phyloP scores from a whole-genome alignment of 1,139 yeast species.

The Lodderomyces parapsilosis region DNA sequence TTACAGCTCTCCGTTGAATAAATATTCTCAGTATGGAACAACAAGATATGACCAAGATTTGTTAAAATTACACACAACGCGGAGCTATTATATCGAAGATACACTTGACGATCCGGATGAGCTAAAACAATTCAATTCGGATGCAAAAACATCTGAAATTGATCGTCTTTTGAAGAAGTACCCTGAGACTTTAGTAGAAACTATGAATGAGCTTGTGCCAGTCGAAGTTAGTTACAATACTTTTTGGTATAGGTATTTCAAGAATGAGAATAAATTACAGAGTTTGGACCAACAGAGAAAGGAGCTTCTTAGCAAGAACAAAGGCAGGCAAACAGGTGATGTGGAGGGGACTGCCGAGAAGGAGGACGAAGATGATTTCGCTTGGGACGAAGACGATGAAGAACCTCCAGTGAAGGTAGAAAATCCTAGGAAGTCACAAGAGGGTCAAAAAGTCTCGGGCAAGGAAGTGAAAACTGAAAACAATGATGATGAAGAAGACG shows the following conservation, averaged over 20 bases:
- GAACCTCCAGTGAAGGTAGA: conserved; percentile 26
- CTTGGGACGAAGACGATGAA: conserved; percentile 65
- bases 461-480: no score
- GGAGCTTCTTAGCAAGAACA: conserved; percentile 45
- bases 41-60: conserved; percentile 43
- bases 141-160: conserved; percentile 53
- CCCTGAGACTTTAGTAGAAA: conserved; percentile 48
- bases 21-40: conserved; percentile 36
- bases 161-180: conserved; percentile 46
- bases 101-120: conserved; percentile 17
- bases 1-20: conserved; percentile 20
- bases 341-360: conserved; percentile 20
- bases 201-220: conserved; percentile 71
- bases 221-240: conserved; percentile 52
- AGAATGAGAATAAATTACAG: conserved; percentile 52
- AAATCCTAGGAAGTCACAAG: background rate
- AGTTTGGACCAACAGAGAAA: conserved; percentile 68
- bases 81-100: conserved; percentile 7
- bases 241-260: conserved; percentile 79
- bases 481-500: no score
- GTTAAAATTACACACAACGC: conserved; percentile 38
- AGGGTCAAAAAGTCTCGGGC: no score
- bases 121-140: conserved; percentile 39
- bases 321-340: conserved; percentile 29
- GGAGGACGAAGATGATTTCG: conserved; percentile 49